Conservation (phyloP, 768 basidiomycete species). For the Pisolithus tinctorius region DNA sequence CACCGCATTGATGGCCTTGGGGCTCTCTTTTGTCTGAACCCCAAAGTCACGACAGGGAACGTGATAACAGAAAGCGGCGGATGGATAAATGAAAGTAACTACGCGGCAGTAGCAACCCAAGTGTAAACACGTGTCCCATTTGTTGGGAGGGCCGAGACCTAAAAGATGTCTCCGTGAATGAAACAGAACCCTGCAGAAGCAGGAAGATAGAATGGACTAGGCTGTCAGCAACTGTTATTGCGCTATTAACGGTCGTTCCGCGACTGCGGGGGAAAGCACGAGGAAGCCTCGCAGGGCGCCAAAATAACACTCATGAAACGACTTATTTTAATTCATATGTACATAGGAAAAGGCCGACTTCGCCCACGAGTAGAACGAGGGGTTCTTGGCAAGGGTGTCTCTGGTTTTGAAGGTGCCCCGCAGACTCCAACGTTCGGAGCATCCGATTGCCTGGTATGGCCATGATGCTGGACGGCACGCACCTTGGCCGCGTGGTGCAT, state of each 20-base stretch:
- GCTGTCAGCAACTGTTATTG: background rate
- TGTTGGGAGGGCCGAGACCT: background rate
- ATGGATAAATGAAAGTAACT: background rate
- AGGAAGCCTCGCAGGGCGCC: background rate
- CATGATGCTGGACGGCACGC: no score
- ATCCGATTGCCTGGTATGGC: no score
- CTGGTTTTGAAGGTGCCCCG: no score
- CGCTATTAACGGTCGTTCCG: background rate
- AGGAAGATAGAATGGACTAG: background rate
- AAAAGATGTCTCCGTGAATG: background rate
- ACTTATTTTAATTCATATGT: no score
- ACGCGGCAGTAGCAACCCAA: background rate
- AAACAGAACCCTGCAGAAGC: background rate
- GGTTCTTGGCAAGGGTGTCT: no score
- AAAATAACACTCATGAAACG: background rate
- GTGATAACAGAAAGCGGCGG: background rate
- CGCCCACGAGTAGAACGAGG: no score
- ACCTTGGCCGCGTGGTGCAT: no score
- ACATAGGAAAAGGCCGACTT: no score
- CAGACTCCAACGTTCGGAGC: no score
- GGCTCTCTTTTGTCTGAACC: constrained; percentile 9
- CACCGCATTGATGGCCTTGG: constrained; percentile 7
- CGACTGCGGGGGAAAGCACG: background rate
- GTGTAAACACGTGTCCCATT: background rate
- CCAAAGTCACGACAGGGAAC: constrained; percentile 4